phyloP scores from a whole-genome alignment of 2,329 filamentous ascomycete genomes.

The Aspergillus brasiliensis region DNA sequence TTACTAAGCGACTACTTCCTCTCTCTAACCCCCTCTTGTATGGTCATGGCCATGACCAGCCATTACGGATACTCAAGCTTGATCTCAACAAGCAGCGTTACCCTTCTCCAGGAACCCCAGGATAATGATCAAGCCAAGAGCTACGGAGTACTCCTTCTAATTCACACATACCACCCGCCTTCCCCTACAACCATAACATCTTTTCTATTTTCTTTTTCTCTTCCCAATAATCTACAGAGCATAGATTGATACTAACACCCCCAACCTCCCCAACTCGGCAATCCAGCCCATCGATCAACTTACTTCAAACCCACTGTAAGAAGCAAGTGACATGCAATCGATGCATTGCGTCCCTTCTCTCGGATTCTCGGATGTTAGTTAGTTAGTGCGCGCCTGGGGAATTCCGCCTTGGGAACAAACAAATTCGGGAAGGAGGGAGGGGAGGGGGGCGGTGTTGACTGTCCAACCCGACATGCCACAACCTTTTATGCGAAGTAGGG shows the following conservation, averaged over 20 bases:
- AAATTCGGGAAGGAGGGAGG: constrained; percentile 1
- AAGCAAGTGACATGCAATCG: not conserved
- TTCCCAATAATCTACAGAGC: not conserved
- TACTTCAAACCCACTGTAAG: not conserved
- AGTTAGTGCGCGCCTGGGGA: not conserved
- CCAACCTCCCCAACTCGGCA: not conserved
- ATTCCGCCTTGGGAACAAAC: constrained; percentile 2
- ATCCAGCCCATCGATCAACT: not conserved
- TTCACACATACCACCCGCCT: no score
- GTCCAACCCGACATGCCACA: constrained; percentile 8
- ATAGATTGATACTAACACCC: no score
- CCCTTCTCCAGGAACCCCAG: no score
- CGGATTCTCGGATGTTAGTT: no score
- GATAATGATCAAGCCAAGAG: no score
- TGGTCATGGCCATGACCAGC: no score
- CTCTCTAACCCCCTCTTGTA: no score
- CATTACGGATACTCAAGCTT: no score
- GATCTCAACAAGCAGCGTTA: no score
- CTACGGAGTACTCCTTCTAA: no score
- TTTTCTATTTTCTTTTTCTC: no score
- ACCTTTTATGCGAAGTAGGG: constrained; percentile 1
- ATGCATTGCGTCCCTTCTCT: not conserved
- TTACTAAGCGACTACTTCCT: no score
- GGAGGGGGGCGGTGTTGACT: constrained; percentile 1
- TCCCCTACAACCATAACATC: not conserved